Base-by-base conservation (phyloP, 305 asterid species). In the Monarda citriodora region DNA sequence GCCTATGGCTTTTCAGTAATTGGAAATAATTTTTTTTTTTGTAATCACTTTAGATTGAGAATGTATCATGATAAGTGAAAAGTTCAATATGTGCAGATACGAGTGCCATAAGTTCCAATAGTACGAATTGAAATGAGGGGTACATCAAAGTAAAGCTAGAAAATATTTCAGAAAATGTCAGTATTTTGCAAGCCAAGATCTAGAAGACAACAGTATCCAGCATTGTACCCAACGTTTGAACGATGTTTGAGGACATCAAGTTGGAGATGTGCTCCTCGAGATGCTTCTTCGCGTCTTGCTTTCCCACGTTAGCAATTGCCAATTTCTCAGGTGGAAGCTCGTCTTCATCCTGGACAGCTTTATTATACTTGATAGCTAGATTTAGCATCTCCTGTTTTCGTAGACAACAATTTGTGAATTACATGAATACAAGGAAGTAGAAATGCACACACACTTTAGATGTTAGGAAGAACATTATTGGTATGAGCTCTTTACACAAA, bases 221-320 rank as follows among this genome's bases (percentile, higher is more conserved):
- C 99, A 95, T 91, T 14, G 95, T 95, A 14, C 99, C 98, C 72
- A 95, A 45, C 2, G 99, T 90, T 68, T 93, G 99, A 60, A 87
- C 72, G 23, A 93, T 90, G 83, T 95, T 95, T n/a, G 98, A 84
- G 23, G 99, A 95, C 99, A 91, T 91, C 83, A 95, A 78, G 81
- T 91, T 83, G 0, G 98, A 86, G 63, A 95, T 89, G 6, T 91
- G 97, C 66, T 95, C 99, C 82, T 88, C 97, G 1, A 91, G 94
- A 79, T 88, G 98, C 79, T 95, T 95, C 91, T 95, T 95, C 0
- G 98, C 99, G 44, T 95, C 99, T 74, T 91, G 98, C 70, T 93
- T 91, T 62, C 99, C 99, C 64, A 94, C 98, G 20, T 91, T 94
- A 21, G 95, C 99, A 42, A 91, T 91, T 15, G 94, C 99, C 29